Evolutionary conservation across 805 yeast species (phyloP).

Genomic region (Citeromyces matritensis): DNA sequence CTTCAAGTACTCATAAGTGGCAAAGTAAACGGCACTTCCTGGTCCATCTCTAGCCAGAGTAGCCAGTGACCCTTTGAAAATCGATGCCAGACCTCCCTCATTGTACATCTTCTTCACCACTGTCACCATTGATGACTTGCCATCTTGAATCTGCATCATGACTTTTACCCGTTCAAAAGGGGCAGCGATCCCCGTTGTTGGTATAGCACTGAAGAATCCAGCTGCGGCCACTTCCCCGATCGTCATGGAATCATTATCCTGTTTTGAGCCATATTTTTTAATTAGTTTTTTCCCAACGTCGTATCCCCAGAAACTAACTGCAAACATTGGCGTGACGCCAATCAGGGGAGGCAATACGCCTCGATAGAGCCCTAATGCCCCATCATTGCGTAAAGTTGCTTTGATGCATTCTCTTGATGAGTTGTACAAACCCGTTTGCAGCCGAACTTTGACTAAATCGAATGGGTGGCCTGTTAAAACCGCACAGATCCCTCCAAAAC

Average conservation of each 20-base stretch:
- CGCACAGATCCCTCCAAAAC: slow-evolving; percentile 93
- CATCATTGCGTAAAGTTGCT: slow-evolving; percentile 58
- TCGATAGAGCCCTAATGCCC: slow-evolving; percentile 70
- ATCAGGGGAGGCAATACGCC: slow-evolving; percentile 89
- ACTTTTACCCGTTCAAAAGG: slow-evolving; percentile 96
- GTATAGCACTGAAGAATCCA: slow-evolving; percentile 88
- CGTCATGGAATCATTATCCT: slow-evolving; percentile 26
- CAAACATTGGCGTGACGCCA: slow-evolving; percentile 99
- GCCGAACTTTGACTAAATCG: slow-evolving; percentile 81
- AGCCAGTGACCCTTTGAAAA: slow-evolving; percentile 84
- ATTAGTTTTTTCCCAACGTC: slow-evolving; percentile 81
- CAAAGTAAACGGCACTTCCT: slow-evolving; percentile 90
- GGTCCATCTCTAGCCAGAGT: slow-evolving; percentile 96
- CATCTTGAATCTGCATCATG: slow-evolving; percentile 66
- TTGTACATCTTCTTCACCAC: slow-evolving; percentile 55
- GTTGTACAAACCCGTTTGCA: slow-evolving; percentile 65
- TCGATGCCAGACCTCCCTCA: slow-evolving; percentile 72
- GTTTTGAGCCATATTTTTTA: slow-evolving; percentile 19
- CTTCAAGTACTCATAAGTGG: slow-evolving; percentile 80
- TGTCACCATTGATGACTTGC: slow-evolving; percentile 33
- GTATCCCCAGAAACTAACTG: slow-evolving; percentile 97
- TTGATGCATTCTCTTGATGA: slow-evolving; percentile 55
- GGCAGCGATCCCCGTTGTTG: slow-evolving; percentile 93
- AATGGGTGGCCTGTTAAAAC: slow-evolving; percentile 95
- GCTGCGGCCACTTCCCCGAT: slow-evolving; percentile 73